These are phyloP conservation scores for Blastocystis sp. DNA, from an alignment of 352 stramenopile genomes.

Conservation along the genomic window DNA sequence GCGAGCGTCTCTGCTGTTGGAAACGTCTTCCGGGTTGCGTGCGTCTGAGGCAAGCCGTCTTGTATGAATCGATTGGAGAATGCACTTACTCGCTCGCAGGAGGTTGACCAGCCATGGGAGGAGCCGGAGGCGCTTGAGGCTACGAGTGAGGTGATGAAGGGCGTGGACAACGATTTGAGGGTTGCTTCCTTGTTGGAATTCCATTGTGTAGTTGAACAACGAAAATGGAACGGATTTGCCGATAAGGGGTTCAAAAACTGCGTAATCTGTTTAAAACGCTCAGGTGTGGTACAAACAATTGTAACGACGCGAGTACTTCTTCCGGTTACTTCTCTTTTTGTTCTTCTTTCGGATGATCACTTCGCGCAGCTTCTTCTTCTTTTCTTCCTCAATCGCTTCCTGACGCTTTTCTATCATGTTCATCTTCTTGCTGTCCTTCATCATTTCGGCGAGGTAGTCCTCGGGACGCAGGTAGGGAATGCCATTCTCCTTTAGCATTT, in stretches of 20 bases:
- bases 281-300: not conserved
- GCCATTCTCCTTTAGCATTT: slow-evolving; percentile 59
- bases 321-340: slow-evolving; percentile 64
- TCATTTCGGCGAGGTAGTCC: slow-evolving; percentile 67
- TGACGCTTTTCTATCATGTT: slow-evolving; percentile 65
- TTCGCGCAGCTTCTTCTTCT: slow-evolving; percentile 61
- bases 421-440: slow-evolving; percentile 67
- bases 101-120: no score
- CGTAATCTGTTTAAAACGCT: not conserved
- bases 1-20: not conserved
- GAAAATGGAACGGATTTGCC: not conserved
- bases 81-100: no score
- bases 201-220: not conserved
- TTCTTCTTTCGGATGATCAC: slow-evolving; percentile 69
- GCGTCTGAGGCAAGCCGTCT: not conserved
- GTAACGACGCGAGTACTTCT: slow-evolving; percentile 63
- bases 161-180: not conserved
- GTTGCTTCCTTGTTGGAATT: not conserved
- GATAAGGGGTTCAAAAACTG: not conserved
- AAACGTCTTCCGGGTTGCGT: not conserved
- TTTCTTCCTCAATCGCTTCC: slow-evolving; percentile 57
- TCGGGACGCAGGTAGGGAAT: slow-evolving; percentile 66
- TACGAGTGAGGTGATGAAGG: not conserved
- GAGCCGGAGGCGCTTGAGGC: not conserved
- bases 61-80: no score